Evolutionary conservation across 257 asterid genomes (phyloP).

Genomic region (Scutellaria minor): DNA sequence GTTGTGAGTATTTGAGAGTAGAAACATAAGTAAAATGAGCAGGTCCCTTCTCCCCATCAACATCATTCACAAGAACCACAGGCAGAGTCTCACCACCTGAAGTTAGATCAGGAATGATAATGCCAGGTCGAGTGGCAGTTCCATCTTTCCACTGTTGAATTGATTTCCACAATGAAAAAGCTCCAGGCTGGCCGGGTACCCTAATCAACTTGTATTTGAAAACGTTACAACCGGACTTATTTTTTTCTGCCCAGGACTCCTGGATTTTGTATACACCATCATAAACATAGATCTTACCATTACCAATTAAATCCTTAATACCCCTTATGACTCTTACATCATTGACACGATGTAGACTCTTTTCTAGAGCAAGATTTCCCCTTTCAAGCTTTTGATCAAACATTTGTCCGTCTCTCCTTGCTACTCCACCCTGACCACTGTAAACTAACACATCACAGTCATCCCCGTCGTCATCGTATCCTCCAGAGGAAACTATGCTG

Average conservation of each 20-base stretch:
- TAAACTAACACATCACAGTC: slow-evolving; percentile 74
- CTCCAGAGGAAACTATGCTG: slow-evolving; percentile 94
- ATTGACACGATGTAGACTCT: slow-evolving; percentile 59
- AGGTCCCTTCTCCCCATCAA: slow-evolving; percentile 91
- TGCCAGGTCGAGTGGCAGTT: slow-evolving; percentile 63
- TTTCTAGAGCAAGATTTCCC: slow-evolving; percentile 74
- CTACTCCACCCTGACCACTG: slow-evolving; percentile 96
- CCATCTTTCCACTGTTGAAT: slow-evolving; percentile 89
- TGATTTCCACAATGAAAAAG: slow-evolving; percentile 85
- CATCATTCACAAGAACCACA: slow-evolving; percentile 80
- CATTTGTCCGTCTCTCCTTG: slow-evolving; percentile 82
- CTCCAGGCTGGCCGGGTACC: slow-evolving; percentile 88
- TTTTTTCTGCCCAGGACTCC: slow-evolving; percentile 89
- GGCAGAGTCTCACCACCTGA: slow-evolving; percentile 79
- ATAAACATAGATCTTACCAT: slow-evolving; percentile 75
- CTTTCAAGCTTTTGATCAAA: slow-evolving; percentile 96
- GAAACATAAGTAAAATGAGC: slow-evolving; percentile 80
- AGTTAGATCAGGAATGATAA: slow-evolving; percentile 81
- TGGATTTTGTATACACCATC: slow-evolving; percentile 83
- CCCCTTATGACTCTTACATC: slow-evolving; percentile 67
- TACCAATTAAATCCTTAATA: slow-evolving; percentile 43
- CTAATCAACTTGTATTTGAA: slow-evolving; percentile 84
- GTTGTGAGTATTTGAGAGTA: slow-evolving; percentile 61
- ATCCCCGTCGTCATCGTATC: slow-evolving; percentile 85
- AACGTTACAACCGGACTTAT: slow-evolving; percentile 75